Evolutionary conservation across 257 asterid species (phyloP), one percentile per base, ranked within the genome.

Genomic region (Ballota nigra): DNA sequence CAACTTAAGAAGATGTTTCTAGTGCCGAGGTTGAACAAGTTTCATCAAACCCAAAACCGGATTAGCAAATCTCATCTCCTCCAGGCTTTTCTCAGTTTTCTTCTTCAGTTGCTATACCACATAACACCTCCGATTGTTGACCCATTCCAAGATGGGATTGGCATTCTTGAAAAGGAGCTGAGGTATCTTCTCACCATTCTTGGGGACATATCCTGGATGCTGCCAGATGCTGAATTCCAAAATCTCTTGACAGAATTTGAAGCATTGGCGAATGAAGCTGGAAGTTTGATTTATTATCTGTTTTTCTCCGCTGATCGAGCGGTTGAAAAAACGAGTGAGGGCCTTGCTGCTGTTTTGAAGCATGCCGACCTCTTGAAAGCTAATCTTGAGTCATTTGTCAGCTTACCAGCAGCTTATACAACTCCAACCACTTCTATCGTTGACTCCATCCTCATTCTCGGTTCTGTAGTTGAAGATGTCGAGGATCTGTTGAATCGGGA

Each of bases 161-260:
- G 2, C 2, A 15, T 5, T 63, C 55, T 63, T 23, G 69, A 63
- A 26, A 65, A 7, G 70, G 70, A 65, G 59, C 40, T 65, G 8
- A 24, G 70, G 15, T 65, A 22, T 65, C 59, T 65, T 9, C 70
- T 43, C 70, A 45, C 41, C 5, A 45, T 65, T 65, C 59, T 65
- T 43, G 24, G 55, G 9, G 53, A 63, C 69, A 41, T 18, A 12
- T 40, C 69, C 5, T 19, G 40, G 52, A 40, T 40, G 20, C 6
- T 38, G 34, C 2, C 19, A n/a, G n/a, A 40, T 1, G 19, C 38
- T 13, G 36, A 40, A 15, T 22, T 40, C 56, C 49, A 12, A 6
- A 3, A 41, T 12, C 49, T 41, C 6, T 3, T 63, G 56, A 13
- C 10, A 12, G 36, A 63, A 20, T 63, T 63, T 22, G 56, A 63